Conservation (phyloP, 345 rosid species). For the Eucalyptus victrix region DNA sequence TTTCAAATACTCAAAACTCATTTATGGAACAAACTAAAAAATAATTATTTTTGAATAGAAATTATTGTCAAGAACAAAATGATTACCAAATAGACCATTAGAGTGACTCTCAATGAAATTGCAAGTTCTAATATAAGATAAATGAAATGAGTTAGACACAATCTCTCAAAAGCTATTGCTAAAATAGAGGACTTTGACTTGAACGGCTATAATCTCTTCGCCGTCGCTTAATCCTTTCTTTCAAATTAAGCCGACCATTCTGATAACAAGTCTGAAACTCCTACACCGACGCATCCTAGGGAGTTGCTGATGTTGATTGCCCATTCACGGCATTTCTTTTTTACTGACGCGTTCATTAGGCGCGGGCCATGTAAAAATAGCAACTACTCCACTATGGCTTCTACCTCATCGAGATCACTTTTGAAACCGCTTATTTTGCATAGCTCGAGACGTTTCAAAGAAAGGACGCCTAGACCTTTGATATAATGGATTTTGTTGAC, state of each 20-base stretch:
- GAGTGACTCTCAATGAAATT: too few relatives aligned
- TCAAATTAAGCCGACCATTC: background rate
- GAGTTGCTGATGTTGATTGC: background rate
- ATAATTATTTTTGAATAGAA: accelerated
- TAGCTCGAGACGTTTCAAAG: background rate
- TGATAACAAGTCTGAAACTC: background rate
- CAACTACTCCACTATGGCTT: background rate
- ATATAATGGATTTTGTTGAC: background rate
- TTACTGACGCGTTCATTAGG: background rate
- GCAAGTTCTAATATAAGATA: background rate
- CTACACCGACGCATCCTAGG: background rate
- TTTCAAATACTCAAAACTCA: too few relatives aligned
- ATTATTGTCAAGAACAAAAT: accelerated
- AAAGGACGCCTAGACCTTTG: background rate
- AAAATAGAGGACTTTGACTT: background rate
- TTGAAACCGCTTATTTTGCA: background rate
- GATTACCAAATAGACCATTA: accelerated
- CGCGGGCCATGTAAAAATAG: background rate
- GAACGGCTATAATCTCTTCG: background rate
- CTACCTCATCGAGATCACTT: background rate
- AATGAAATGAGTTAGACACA: background rate
- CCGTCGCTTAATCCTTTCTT: background rate
- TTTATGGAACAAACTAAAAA: too few relatives aligned
- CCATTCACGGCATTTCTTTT: background rate
- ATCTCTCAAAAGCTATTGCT: too few relatives aligned